phyloP scores from a whole-genome alignment of 2,329 filamentous ascomycete species.

The Helotiales sp. region DNA sequence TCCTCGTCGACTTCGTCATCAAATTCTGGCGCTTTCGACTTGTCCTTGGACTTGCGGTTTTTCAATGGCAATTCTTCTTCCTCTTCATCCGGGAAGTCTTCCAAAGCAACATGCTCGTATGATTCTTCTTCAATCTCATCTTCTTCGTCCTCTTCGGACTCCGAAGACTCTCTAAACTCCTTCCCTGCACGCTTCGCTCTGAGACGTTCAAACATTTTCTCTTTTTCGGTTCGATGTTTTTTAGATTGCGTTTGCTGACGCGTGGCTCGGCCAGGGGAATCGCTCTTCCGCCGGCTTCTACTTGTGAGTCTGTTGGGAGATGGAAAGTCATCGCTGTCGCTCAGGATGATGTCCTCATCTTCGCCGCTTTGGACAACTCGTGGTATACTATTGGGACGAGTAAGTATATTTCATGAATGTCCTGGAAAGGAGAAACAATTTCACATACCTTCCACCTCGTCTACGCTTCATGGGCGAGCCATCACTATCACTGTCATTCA shows the following conservation, averaged over 20 bases:
- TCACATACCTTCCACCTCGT: conserved; percentile 2
- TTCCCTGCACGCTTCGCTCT: conserved; percentile 42
- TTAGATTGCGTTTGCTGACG: conserved; percentile 22
- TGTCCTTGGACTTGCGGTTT: background rate
- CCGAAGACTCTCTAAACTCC: conserved; percentile 39
- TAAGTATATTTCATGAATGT: too few relatives aligned
- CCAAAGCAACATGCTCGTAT: conserved; percentile 41
- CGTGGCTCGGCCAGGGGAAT: conserved; percentile 18
- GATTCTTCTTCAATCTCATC: conserved; percentile 13
- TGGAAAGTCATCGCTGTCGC: conserved; percentile 10
- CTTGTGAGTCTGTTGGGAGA: background rate
- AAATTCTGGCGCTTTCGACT: conserved; percentile 7
- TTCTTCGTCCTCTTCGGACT: conserved; percentile 35
- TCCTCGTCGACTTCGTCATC: conserved; percentile 36
- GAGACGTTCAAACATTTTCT: conserved; percentile 43
- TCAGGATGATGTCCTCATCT: background rate
- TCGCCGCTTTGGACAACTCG: too few relatives aligned
- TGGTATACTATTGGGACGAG: too few relatives aligned
- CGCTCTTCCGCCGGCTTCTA: background rate
- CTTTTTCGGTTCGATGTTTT: conserved; percentile 38
- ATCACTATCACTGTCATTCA: conserved; percentile 11
- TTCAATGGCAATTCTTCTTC: conserved; percentile 15
- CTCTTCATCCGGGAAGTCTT: conserved; percentile 50
- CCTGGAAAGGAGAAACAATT: too few relatives aligned
- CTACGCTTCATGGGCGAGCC: conserved; percentile 20